These are phyloP conservation scores for Eutypella sp. DNA, from an alignment of 2,329 filamentous ascomycete genomes.

Conservation along the genomic window DNA sequence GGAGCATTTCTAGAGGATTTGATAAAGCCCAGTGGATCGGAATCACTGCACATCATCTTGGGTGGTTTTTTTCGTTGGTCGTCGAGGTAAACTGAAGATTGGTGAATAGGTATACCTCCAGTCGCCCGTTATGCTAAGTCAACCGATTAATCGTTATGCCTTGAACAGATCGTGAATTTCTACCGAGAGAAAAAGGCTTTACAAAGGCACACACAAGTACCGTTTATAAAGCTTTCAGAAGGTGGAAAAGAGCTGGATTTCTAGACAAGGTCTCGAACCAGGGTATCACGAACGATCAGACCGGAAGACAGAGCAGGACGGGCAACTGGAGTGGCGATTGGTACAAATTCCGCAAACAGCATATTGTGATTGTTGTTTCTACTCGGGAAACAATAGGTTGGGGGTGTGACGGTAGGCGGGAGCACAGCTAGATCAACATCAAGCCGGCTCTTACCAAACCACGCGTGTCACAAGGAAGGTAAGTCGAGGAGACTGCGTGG, in stretches of 20 bases:
- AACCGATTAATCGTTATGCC: slow-evolving; percentile 41
- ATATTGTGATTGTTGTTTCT: slow-evolving; percentile 42
- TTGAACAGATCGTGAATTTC: slow-evolving; percentile 31
- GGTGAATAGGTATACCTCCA: slow-evolving; percentile 36
- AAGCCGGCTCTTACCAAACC: slow-evolving; percentile 24
- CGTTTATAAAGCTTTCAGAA: slow-evolving; percentile 34
- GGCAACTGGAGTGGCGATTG: slow-evolving; percentile 54
- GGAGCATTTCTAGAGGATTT: slow-evolving; percentile 47
- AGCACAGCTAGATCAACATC: slow-evolving; percentile 27
- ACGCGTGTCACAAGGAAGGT: slow-evolving; percentile 13
- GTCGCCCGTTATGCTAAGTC: slow-evolving; percentile 51
- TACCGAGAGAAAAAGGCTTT: slow-evolving; percentile 38
- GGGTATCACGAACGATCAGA: slow-evolving; percentile 52
- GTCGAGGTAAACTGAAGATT: slow-evolving; percentile 21
- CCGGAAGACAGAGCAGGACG: slow-evolving; percentile 57
- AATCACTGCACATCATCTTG: slow-evolving; percentile 56
- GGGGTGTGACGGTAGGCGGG: slow-evolving; percentile 27
- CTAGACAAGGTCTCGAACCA: slow-evolving; percentile 41
- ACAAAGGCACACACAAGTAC: slow-evolving; percentile 33
- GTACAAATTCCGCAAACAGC: slow-evolving; percentile 49
- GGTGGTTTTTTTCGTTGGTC: slow-evolving; percentile 16
- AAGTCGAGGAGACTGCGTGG: slow-evolving; percentile 2
- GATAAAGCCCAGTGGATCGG: slow-evolving; percentile 49
- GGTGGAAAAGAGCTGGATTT: slow-evolving; percentile 38
- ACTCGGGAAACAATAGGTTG: slow-evolving; percentile 21